A percentile compares a stretch with the other conserved stretches of the same genome.
Conservation (phyloP, 805 yeast species). For the Saccharomycopsis oosterbeekiorum region DNA sequence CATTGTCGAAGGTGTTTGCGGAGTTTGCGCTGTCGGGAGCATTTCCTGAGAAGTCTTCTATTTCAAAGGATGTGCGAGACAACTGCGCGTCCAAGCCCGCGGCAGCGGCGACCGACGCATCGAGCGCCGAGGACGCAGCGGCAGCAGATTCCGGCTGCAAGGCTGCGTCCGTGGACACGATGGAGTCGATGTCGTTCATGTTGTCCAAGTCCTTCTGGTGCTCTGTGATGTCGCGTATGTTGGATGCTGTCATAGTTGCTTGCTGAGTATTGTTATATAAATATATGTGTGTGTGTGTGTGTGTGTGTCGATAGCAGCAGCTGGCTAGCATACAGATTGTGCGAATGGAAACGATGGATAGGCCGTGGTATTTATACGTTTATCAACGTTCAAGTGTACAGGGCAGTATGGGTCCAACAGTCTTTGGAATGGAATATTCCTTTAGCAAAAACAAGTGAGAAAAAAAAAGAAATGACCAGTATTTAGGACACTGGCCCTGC, state of each 20-base stretch:
- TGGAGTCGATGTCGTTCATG: slow-evolving; percentile 1
- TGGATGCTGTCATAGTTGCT: neutral
- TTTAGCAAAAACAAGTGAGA: neutral
- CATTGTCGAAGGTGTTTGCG: neutral
- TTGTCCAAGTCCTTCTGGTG: slow-evolving; percentile 1
- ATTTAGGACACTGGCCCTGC: neutral
- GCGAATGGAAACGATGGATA: neutral
- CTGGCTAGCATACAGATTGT: neutral
- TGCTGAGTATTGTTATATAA: neutral
- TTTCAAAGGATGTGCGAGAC: neutral
- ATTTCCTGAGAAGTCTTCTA: neutral
- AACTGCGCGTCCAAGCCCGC: neutral
- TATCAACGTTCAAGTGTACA: too few relatives aligned
- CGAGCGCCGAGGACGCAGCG: neutral
- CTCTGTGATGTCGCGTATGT: neutral
- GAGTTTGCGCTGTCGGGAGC: neutral
- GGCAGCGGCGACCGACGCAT: neutral
- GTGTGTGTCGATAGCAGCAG: neutral
- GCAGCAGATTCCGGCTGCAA: neutral
- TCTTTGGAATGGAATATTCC: neutral
- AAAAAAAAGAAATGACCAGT: neutral
- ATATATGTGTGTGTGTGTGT: neutral
- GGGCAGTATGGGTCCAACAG: neutral
- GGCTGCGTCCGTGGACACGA: neutral
- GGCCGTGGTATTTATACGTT: neutral